phyloP scores from a whole-genome alignment of 179 eudicot genomes.

The Spergularia azorica region DNA sequence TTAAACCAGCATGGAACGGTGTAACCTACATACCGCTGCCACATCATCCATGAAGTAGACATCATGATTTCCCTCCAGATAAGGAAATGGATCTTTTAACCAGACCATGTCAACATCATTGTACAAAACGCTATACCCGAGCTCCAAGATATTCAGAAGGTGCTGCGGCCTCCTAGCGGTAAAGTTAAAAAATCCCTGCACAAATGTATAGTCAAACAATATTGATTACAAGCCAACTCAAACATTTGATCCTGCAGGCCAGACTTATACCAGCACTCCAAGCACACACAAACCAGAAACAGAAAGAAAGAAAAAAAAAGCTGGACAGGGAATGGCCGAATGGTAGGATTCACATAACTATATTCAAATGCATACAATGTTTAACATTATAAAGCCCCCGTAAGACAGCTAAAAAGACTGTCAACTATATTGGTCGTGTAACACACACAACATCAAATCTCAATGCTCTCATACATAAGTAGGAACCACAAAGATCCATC shows the following conservation, averaged over 20 bases:
- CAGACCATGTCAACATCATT: slow-evolving; percentile 99
- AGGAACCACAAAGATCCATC: slow-evolving; percentile 1
- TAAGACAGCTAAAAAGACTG: background rate
- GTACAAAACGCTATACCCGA: slow-evolving; percentile 95
- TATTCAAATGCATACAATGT: background rate
- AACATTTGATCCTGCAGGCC: background rate
- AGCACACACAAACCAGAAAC: background rate
- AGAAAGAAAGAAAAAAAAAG: background rate
- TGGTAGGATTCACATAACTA: background rate
- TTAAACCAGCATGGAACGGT: background rate
- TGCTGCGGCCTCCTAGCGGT: slow-evolving; percentile 97
- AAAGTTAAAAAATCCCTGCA: slow-evolving; percentile 97
- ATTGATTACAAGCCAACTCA: background rate
- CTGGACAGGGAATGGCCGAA: background rate
- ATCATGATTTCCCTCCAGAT: slow-evolving; percentile 87
- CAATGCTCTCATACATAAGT: background rate
- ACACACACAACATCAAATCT: no score
- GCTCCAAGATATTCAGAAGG: slow-evolving; percentile 82
- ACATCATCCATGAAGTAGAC: slow-evolving; percentile 98
- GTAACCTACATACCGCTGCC: slow-evolving; percentile 60
- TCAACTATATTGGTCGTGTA: background rate
- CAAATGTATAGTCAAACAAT: background rate
- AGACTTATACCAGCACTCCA: background rate
- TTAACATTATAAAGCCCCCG: background rate
- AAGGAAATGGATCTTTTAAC: slow-evolving; percentile 92